Evolutionary conservation across 108 stramenopile genomes (phyloP), one percentile per base, ranked within the genome.

Genomic region (Bacterosira constricta): DNA sequence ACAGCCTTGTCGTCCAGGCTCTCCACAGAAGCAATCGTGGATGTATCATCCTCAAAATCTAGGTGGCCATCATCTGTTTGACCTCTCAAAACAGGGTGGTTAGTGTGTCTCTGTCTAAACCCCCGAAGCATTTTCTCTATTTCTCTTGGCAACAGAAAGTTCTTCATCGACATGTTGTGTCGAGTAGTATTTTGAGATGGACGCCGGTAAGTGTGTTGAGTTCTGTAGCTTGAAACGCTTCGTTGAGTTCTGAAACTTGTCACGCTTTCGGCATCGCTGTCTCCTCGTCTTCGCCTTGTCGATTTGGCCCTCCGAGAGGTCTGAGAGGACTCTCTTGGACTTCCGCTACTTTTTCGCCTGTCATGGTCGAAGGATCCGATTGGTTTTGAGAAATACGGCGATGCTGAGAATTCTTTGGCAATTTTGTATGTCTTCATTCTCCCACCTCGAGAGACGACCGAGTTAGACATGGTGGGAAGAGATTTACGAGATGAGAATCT

Each of bases 1-100:
- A 77, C 61, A 27, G 50, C 67, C 25, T 77, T 57, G 50, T 77
- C 75, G 38, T 77, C 75, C 39, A 77, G 49, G 29, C 62, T 55
- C 41, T 37, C 27, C 20, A 61, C 66, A 17, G 75, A 77, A 44
- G 41, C 51, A 36, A 77, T 77, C 10, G 75, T 77, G 20, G 75
- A 77, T 12, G 25, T 61, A 56, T 55, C 46, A 45, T 69, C 75
- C 5, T 75, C 74, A 37, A 57, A 38, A 53, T 64, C 44, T 60
- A 4, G 1, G 26, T 58, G 6, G 27, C 26, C 38, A 12, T 41
- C 54, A n/a, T 52, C 66, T 17, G 35, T 2, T 45, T 36, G 70
- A 32, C 26, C 56, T 34, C 47, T 77, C 18, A 63, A 46, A 30
- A 66, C 31, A 1, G 64, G 58, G 18, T 75, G 75, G 49, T 44